Conservation (phyloP, 179 eudicot species). For the Beta lomatogona region DNA sequence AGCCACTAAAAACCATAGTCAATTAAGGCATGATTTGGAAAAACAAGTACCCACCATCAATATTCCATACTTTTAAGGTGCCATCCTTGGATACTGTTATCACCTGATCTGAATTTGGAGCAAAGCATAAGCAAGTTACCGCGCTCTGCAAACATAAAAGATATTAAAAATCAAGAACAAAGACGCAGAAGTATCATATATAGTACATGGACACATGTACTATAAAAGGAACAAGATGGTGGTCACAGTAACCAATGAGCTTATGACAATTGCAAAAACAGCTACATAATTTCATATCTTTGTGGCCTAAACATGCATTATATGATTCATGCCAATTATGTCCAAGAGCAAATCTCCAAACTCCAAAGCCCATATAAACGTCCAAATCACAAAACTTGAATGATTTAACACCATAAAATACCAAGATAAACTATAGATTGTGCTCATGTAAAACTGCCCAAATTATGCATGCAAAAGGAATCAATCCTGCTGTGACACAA, state of each 20-base stretch:
- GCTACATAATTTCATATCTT: background rate
- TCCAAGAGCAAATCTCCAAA: background rate
- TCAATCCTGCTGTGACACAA: background rate
- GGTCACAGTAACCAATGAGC: background rate
- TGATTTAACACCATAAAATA: background rate
- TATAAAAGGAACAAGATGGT: background rate
- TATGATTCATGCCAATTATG: background rate
- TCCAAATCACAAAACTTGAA: background rate
- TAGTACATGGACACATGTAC: background rate
- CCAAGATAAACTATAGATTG: background rate
- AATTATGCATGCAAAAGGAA: background rate
- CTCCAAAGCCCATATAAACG: background rate
- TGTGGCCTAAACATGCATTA: background rate
- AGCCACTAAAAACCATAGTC: background rate
- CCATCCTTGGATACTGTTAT: slow-evolving; percentile 99
- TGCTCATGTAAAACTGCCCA: background rate
- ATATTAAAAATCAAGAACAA: slow-evolving; percentile 9
- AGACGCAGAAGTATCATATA: too few relatives aligned
- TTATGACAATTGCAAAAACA: background rate
- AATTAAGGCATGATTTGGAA: slow-evolving; percentile 4
- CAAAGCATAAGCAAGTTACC: slow-evolving; percentile 93
- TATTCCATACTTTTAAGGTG: slow-evolving; percentile 90
- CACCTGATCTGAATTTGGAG: slow-evolving; percentile 84
- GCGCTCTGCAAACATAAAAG: slow-evolving; percentile 70
- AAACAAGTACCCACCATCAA: slow-evolving; percentile 68